Conservation (phyloP, 2,329 filamentous ascomycete genomes). For the Paraphoma sp. region DNA sequence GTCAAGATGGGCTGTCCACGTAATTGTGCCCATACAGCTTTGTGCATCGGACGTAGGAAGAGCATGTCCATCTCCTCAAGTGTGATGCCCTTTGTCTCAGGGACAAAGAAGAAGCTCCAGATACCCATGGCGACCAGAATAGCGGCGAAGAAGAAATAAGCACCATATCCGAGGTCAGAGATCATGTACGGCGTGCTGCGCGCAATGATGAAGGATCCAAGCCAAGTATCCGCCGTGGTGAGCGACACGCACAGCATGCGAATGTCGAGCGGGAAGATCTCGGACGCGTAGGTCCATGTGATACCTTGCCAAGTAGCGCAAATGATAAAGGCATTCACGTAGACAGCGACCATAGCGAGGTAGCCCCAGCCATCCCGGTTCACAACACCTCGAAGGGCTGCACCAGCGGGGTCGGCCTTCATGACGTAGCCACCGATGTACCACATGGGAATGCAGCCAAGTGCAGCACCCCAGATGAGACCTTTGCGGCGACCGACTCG, state of each 20-base stretch:
- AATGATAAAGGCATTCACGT: constrained; percentile 62
- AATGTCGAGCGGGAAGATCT: constrained; percentile 56
- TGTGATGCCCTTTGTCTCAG: constrained; percentile 40
- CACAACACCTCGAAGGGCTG: constrained; percentile 51
- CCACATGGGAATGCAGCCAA: constrained; percentile 59
- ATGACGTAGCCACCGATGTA: constrained; percentile 62
- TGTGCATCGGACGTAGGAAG: constrained; percentile 36
- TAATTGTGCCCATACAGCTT: constrained; percentile 40
- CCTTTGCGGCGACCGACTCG: constrained; percentile 49
- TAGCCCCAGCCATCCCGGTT: constrained; percentile 57
- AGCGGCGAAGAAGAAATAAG: constrained; percentile 49
- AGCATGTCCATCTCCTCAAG: constrained; percentile 42
- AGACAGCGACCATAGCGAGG: constrained; percentile 62
- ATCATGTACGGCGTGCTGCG: constrained; percentile 49
- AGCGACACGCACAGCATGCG: constrained; percentile 49
- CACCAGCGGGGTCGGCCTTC: constrained; percentile 56
- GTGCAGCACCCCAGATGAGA: constrained; percentile 57
- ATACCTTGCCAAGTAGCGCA: constrained; percentile 54
- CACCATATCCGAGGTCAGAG: constrained; percentile 45
- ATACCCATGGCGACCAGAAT: constrained; percentile 38
- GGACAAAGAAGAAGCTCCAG: constrained; percentile 43
- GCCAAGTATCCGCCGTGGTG: constrained; percentile 49
- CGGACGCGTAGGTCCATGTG: constrained; percentile 55
- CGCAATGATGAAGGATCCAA: constrained; percentile 50
- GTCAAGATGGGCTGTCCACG: constrained; percentile 26